Evolutionary conservation across 208 protist genomes (phyloP).

Genomic region (Trypanosomatidae sp.): DNA sequence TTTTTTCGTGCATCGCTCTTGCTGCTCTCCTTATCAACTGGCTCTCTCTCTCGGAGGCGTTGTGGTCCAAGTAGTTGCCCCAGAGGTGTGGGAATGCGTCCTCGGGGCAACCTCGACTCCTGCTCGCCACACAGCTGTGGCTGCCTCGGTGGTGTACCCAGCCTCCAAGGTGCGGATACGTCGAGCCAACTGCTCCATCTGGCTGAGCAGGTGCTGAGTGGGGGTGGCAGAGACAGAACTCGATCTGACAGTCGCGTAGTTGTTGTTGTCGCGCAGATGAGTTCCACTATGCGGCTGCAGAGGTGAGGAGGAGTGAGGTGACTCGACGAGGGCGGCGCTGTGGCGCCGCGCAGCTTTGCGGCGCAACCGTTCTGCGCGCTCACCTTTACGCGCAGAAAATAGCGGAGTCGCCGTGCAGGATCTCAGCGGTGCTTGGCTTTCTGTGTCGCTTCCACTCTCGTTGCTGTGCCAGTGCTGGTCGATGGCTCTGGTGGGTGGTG

Average conservation of each 20-base stretch:
- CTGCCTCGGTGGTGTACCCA: conserved; percentile 3
- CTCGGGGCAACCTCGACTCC: neutral
- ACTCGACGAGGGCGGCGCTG: conserved; percentile 13
- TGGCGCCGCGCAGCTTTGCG: neutral
- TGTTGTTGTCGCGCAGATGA: neutral
- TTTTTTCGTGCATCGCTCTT: neutral
- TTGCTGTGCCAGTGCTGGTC: neutral
- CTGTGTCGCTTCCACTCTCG: neutral
- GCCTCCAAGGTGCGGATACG: conserved; percentile 21
- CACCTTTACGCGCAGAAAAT: neutral
- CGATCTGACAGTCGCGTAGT: neutral
- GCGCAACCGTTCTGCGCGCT: neutral
- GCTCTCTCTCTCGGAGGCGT: neutral
- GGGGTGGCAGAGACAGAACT: neutral
- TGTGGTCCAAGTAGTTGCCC: neutral
- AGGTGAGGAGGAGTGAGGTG: conserved; percentile 7
- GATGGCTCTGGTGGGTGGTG: neutral
- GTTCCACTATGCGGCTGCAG: neutral
- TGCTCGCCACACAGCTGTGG: neutral
- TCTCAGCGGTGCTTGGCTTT: neutral
- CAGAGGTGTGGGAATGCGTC: neutral
- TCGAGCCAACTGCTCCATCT: conserved; percentile 25
- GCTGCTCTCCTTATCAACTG: neutral
- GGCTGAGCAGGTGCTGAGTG: conserved; percentile 13
- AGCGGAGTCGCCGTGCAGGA: conserved; percentile 22